Evolutionary conservation across 768 basidiomycete species (phyloP), one percentile per base, ranked within the genome.

Genomic region (Suillus lakei): DNA sequence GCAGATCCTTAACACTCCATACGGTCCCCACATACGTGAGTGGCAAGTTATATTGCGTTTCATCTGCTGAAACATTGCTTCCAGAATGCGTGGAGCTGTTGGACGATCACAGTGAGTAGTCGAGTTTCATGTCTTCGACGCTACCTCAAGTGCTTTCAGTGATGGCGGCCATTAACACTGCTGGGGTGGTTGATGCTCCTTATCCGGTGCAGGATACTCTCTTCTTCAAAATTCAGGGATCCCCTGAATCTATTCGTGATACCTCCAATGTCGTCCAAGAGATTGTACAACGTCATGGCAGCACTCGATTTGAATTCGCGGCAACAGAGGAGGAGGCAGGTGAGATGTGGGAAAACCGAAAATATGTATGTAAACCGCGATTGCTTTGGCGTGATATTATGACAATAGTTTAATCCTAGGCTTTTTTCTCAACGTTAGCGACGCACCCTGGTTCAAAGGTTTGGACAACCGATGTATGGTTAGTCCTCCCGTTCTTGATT

Each of bases 401-500:
- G 26, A 41, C 5, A 21, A 59, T 41, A 0, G 12, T 41, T 39
- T 5, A 13, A 41, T 43, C 3, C 7, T 30, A 59, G 58, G 58
- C 92, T 5, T 76, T 96, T 44, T 90, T 85, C 80, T 89, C 88
- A 30, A 89, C 88, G 28, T 69, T 95, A 66, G 86, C 86, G 4
- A 80, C 87, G 4, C 73, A 86, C 60, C 90, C 91, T 16, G 92
- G 86, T 12, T 78, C 81, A 21, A 86, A 85, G 48, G 88, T 86
- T 66, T 96, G 93, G 94, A 91, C 89, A 28, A 97, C 95, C 1
- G 95, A 96, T 76, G 95, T 96, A 34, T 96, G 95, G 93, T 93
- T 76, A 64, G 80, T 60, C 32, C 59, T 41, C 6, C 8, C 18
- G 48, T 12, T 48, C 38, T 26, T 39, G 3, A 46, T 23, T 64